These are phyloP conservation scores for Saccharum hybrid DNA, from an alignment of 202 grass and related monocot genomes.

Conservation along the genomic window DNA sequence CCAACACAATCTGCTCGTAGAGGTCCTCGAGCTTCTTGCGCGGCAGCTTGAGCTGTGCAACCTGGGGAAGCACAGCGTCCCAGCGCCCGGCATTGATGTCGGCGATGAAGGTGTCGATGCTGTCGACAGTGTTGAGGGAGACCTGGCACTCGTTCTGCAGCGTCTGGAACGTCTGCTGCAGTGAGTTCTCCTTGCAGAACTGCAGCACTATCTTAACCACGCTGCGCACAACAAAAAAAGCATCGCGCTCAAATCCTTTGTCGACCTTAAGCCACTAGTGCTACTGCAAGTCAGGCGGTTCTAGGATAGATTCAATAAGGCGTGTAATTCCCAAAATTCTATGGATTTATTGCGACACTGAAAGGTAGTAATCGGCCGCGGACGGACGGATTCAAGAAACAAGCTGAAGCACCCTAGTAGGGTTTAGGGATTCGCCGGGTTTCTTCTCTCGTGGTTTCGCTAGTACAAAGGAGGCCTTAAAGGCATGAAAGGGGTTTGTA, in stretches of 20 bases:
- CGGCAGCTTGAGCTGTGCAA: slow-evolving; percentile 85
- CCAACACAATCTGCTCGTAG: slow-evolving; percentile 97
- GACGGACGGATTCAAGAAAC: slow-evolving; percentile 20
- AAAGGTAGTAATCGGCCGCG: neutral
- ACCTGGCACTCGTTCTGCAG: slow-evolving; percentile 97
- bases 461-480: neutral
- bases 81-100: slow-evolving; percentile 91
- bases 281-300: neutral
- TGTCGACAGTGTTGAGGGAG: slow-evolving; percentile 91
- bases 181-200: slow-evolving; percentile 96
- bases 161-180: slow-evolving; percentile 95
- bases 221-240: slow-evolving; percentile 41
- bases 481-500: neutral
- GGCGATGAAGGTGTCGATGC: slow-evolving; percentile 75
- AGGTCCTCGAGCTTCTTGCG: slow-evolving; percentile 96
- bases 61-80: slow-evolving; percentile 92
- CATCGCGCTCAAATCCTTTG: slow-evolving; percentile 1
- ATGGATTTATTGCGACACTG: slow-evolving; percentile 1
- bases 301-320: slow-evolving; percentile 10
- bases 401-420: neutral
- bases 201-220: slow-evolving; percentile 98
- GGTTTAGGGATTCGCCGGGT: slow-evolving; percentile 33
- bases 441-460: neutral
- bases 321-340: neutral
- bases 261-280: neutral